phyloP scores from a whole-genome alignment of 2,329 filamentous ascomycete species.

The Colletotrichum chrysophilum region DNA sequence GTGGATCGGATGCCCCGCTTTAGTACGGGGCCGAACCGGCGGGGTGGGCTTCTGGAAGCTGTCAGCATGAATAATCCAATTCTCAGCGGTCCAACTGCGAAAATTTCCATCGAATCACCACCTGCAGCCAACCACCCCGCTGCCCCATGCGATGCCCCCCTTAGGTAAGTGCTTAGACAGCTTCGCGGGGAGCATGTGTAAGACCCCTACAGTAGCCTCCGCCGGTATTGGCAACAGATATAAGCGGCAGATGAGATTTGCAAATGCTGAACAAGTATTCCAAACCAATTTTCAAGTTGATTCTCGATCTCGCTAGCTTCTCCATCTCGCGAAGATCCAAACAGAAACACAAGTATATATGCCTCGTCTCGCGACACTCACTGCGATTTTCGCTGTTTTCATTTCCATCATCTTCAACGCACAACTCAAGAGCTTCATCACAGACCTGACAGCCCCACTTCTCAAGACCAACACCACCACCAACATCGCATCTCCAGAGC shows the following conservation, averaged over 20 bases:
- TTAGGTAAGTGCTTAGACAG: conserved; percentile 16
- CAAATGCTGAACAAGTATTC: conserved; percentile 23
- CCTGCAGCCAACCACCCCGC: background rate
- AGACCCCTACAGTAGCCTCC: conserved; percentile 3
- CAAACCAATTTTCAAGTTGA: background rate
- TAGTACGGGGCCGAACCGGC: background rate
- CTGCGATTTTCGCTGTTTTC: conserved; percentile 40
- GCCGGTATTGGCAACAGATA: background rate
- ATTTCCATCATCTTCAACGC: conserved; percentile 40
- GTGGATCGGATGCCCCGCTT: background rate
- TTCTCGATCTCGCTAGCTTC: conserved; percentile 20
- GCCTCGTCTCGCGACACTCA: conserved; percentile 35
- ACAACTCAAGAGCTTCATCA: conserved; percentile 27
- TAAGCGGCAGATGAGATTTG: conserved; percentile 11
- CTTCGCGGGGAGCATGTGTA: conserved; percentile 14
- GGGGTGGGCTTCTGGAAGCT: background rate
- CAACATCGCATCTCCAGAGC: conserved; percentile 15
- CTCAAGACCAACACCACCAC: conserved; percentile 19
- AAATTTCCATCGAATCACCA: background rate
- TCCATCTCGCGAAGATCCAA: background rate
- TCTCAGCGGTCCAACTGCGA: conserved; percentile 7
- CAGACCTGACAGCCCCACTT: conserved; percentile 26
- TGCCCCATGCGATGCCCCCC: background rate
- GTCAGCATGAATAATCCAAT: conserved; percentile 26
- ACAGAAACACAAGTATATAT: conserved; percentile 38